phyloP scores from a whole-genome alignment of 148 eudicot genomes.

The Rhododendron ferrugineum region DNA sequence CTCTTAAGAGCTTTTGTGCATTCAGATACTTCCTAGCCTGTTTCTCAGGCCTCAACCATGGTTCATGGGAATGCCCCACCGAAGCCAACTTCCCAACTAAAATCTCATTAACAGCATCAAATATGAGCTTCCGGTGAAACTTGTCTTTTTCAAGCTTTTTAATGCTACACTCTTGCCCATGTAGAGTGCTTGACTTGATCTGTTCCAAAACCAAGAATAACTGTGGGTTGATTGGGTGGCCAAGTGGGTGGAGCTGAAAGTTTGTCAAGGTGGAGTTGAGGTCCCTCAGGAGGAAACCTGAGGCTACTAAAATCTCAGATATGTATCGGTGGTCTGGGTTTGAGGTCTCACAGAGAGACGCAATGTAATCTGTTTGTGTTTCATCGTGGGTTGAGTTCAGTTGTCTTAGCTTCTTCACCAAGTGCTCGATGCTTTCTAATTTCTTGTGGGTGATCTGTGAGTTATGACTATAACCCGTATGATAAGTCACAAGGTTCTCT shows the following conservation, averaged over 20 bases:
- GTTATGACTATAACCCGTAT: conserved; percentile 19
- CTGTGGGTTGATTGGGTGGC: conserved; percentile 77
- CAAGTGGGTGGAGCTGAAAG: conserved; percentile 79
- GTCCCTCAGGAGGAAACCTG: conserved; percentile 86
- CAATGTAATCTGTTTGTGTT: conserved; percentile 73
- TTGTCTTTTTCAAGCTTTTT: conserved; percentile 41
- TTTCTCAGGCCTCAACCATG: conserved; percentile 45
- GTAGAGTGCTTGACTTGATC: conserved; percentile 57
- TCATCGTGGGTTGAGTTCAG: conserved; percentile 78
- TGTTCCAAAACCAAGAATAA: conserved; percentile 75
- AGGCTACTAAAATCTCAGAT: conserved; percentile 78
- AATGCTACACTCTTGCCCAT: conserved; percentile 29
- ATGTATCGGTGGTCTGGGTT: conserved; percentile 81
- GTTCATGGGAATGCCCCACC: conserved; percentile 32
- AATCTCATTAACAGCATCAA: conserved; percentile 78
- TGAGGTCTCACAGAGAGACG: conserved; percentile 81
- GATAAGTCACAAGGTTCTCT: conserved; percentile 23
- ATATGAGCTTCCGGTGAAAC: conserved; percentile 66
- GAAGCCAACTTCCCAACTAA: conserved; percentile 45
- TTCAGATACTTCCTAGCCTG: conserved; percentile 52
- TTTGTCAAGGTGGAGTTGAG: conserved; percentile 50
- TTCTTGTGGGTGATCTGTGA: conserved; percentile 58
- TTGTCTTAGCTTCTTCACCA: conserved; percentile 76
- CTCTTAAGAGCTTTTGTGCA: conserved; percentile 77
- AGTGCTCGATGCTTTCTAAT: conserved; percentile 63